Base-by-base conservation (phyloP, 2,329 filamentous ascomycete species). In the Penicillium sp. region DNA sequence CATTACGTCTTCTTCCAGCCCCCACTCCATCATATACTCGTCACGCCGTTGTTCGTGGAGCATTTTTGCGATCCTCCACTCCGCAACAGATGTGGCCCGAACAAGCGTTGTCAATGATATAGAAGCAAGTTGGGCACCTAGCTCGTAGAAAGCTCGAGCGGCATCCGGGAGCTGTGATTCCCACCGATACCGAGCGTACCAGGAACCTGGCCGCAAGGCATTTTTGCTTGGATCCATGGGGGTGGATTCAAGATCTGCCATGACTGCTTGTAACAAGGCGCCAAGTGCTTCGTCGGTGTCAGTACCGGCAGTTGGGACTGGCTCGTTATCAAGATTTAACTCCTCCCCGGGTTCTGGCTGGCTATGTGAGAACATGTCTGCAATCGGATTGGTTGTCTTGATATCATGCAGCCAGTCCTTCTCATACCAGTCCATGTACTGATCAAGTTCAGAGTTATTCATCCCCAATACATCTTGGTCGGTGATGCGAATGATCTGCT, bases 381-480 rank as follows among this genome's bases (percentile, higher is more conserved):
- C 66, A 26, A 77, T 61, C 29, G 68, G 69, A 49, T 71, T 66
- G 5, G 65, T 57, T 6, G 58, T 59, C 58, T 41, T 58, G 45
- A 46, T 51, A 12, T 36, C 65, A 45, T 74, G 69, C 29, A 76
- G 59, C 77, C 85, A 89, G 37, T 80, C 87, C 51, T 80, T 78
- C 65, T 89, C 85, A 66, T 89, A 92, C 85, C 88, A 94, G 69
- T 90, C 84, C 70, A 95, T 78, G 64, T 91, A 93, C 52, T 88
- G 82, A 62, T 92, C 88, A 30, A 93, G 74, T 56, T 88, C 80
- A 18, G 79, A 72, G 4, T 78, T 72, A 2, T 74, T 77, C 83
- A 92, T 86, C 1, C 74, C 68, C 33, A 86, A 78, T 7, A 90
- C 80, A 59, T 90, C 82, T 3, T 75, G 73, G 49, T 89, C 85